Base-by-base conservation (phyloP, 1,284 basidiomycete species). In the Pseudozyma sp. region DNA sequence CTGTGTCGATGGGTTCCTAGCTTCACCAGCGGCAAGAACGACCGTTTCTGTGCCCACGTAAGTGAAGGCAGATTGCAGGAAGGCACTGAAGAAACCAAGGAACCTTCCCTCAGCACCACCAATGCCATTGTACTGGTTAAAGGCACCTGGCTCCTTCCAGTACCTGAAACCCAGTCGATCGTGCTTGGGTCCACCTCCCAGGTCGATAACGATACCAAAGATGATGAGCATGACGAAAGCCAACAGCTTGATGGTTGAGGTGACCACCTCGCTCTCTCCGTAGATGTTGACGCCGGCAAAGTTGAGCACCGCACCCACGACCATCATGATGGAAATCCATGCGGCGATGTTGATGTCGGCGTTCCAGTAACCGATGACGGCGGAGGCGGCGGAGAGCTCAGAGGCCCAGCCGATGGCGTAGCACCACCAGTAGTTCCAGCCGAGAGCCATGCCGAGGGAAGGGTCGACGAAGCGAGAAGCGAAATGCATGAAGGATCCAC, bases 11-110 rank as follows among this genome's bases (percentile, higher is more conserved):
- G 87, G 87, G 75, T 85, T 85, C 46, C 77, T 78, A 3, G 85
- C 84, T 77, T 93, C 92, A 30, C 89, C 85, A 31, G 92, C 93
- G 59, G 92, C 88, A 83, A 94, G 90, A 39, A 92, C 93, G 35
- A 94, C 92, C 65, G 94, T 91, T 83, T 95, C 94, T 10, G 92
- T 94, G 43, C 49, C 90, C 89, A 50, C 91, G 86, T 90, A 94
- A 9, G 91, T 92, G 87, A 94, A 95, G 4, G 92, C 92, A 5
- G 92, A 92, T 14, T 85, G 77, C 16, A 84, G 77, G 29, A 85
- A 76, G 13, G 84, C 77, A 7, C 60, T 65, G 60, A 81, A 84
- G 75, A 85, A 85, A 3, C 81, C 85, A 10, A 86, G 74, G 76
- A 86, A 86, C 2, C 87, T 87, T 2, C 91, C 91, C 71, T 88